Evolutionary conservation across 2,329 filamentous ascomycete genomes (phyloP), one percentile per base, ranked within the genome.

Genomic region (Aspergillus fumigatus): DNA sequence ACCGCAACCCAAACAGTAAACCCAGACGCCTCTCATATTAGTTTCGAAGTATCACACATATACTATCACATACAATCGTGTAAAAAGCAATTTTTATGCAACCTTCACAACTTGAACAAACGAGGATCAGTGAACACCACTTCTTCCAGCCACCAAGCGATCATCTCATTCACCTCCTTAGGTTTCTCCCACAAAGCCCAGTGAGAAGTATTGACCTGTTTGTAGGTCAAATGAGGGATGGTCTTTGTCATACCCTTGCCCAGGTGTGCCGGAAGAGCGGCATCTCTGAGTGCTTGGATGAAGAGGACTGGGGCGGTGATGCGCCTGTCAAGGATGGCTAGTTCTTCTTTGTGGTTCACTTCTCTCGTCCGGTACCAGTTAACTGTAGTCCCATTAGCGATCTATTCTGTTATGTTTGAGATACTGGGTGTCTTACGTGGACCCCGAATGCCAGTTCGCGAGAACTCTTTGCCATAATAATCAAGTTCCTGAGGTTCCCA

Each of bases 321-420:
- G 55, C 72, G 79, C 4, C 59, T 61, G 43, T 66, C 68, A 3
- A 73, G 61, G 53, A 77, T 66, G 48, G 64, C 60, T 21, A 72
- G 63, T 48, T 97, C 94, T 61, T 97, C 90, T 43, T 90, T 82
- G 69, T 80, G 89, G 73, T 96, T 96, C 61, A 87, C 73, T 71
- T 83, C 77, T 21, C 84, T 79, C 2, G 84, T 88, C 47, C 92
- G 86, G 76, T 99, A 99, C 90, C 91, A 97, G 75, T 92, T 94
- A 58, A 91, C 80, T 82, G 50, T 51, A 2, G 10, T 40, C 8
- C 6, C 2, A 14, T 50, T 51, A 52, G 58, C 29, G 35, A 19
- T 57, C 54, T 56, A 48, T 25, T 5, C 40, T 23, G 35, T 27
- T 29, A n/a, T 6, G 4, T 17, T 40, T 2, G 4, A 23, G 41